Base-by-base conservation (phyloP, 192 early-diverging fungal genomes). In the Jimgerdemannia flammicorona region DNA sequence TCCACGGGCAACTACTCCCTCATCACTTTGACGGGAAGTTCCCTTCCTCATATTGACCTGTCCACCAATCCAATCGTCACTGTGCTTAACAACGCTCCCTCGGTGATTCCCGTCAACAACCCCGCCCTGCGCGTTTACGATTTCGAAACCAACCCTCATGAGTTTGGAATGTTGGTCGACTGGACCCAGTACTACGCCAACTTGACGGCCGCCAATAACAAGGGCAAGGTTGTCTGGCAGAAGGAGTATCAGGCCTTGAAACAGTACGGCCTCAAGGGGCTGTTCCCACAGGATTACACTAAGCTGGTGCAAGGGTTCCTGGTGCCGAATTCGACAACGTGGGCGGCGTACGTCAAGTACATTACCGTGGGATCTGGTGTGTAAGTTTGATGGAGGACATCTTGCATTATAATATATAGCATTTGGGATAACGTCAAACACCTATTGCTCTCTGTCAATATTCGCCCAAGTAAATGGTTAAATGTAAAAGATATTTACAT, bases 21-120 rank as follows among this genome's bases (percentile, higher is more conserved):
- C 49, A 14, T 59, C 49, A 6, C 49, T 14, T 14, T 59, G 49
- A 59, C 49, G 29, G 29, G 29, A 29, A 29, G 14, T 6, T 14
- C 49, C 8, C 6, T 14, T 6, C 49, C 49, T 14, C 49, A 14
- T 10, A 59, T 59, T 59, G 14, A 59, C 14, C 49, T 2, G 49
- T 10, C 49, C 49, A 14, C 49, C 49, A 59, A 59, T 14, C 14
- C 49, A 14, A 72, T 75, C 39, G 18, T 67, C 7, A 73, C 70
- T 40, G 75, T 70, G 0, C 64, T 85, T n/a, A 80, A 74, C 64
- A 83, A 78, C 65, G 75, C 84, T 3, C 84, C 81, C 2, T 82
- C 84, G 17, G 70, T 85, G n/a, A 75, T 80, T 69, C 84, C 84
- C 41, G 70, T 73, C 7, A 67, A 76, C 44, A 82, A 85, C 72